Evolutionary conservation across 305 asterid species (phyloP), one percentile per base, ranked within the genome.

Genomic region (Fraxinus albicans): DNA sequence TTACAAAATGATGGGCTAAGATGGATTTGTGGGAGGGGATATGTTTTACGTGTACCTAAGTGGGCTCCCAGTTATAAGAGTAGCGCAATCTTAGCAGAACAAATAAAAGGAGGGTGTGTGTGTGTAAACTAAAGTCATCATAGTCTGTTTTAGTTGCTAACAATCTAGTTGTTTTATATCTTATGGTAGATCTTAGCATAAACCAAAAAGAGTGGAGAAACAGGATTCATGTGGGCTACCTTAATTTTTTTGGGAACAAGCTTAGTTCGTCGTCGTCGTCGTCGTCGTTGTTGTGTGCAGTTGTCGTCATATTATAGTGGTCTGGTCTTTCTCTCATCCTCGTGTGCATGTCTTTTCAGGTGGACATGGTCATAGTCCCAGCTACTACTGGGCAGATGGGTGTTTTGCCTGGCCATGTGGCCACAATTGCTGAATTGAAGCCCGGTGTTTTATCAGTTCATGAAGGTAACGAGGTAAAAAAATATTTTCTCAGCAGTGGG

Each of bases 301-400:
- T 23, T 21, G 33, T 55, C 3, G 8, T 21, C 31, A 7, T 25
- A n/a, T 19, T 69, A 6, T 25, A 31, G 15, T 34, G 19, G 73
- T 13, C 74, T 38, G 42, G 8, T 77, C 47, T n/a, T 7, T 78
- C 67, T 76, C 58, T 42, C 50, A 42, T 42, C 29, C 19, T 21
- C 34, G 6, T 72, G 2, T 15, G 69, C 79, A 9, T 72, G 44
- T 10, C 1, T 75, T 81, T 74, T 69, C 89, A 95, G 98, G 98
- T 95, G 82, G 99, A 95, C 87, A 94, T 94, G 99, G 98, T 91
- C 80, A 94, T 93, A 60, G 84, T 95, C 31, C 98, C 99, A 21
- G 97, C 99, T 80, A 85, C 92, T 58, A 93, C 96, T 0, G 98
- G 99, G 80, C 98, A 94, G 81, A 95, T 95, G 99, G 98, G 97